phyloP scores from a whole-genome alignment of 257 asterid species.

The Solanum sitiens region DNA sequence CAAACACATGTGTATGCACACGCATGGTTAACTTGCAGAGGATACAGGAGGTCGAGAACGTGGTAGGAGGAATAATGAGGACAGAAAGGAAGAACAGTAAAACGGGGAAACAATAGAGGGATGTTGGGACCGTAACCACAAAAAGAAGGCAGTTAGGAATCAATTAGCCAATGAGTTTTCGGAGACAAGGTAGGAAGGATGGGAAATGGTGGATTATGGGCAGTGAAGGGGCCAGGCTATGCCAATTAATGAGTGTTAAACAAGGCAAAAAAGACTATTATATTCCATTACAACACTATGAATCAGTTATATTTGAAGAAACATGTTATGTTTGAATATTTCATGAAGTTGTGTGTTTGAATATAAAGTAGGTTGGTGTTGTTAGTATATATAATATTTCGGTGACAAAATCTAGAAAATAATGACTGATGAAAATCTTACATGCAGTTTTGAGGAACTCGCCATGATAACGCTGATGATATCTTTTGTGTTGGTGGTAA shows the following conservation, averaged over 20 bases:
- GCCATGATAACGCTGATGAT: conserved; percentile 28
- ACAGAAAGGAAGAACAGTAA: not conserved
- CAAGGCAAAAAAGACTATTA: not conserved
- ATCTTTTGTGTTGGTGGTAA: conserved; percentile 3
- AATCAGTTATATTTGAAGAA: not conserved
- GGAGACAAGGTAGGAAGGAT: not conserved
- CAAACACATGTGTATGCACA: not conserved
- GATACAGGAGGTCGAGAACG: not conserved
- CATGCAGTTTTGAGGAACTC: conserved; percentile 49
- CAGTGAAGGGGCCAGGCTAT: not conserved
- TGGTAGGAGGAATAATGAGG: not conserved
- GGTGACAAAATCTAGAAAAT: not conserved
- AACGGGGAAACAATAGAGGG: not conserved
- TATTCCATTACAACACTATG: not conserved
- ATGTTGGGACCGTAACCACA: not conserved
- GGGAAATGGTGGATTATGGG: not conserved
- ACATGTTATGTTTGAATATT: not conserved
- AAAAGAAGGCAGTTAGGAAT: not conserved
- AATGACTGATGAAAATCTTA: conserved; percentile 5
- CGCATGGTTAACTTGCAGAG: not conserved
- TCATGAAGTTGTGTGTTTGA: not conserved
- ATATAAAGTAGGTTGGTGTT: not conserved
- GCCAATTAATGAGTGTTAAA: not conserved
- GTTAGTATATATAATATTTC: not conserved
- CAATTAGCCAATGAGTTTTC: not conserved